Conservation (phyloP, 768 basidiomycete species). For the Termitomyces sp. region DNA sequence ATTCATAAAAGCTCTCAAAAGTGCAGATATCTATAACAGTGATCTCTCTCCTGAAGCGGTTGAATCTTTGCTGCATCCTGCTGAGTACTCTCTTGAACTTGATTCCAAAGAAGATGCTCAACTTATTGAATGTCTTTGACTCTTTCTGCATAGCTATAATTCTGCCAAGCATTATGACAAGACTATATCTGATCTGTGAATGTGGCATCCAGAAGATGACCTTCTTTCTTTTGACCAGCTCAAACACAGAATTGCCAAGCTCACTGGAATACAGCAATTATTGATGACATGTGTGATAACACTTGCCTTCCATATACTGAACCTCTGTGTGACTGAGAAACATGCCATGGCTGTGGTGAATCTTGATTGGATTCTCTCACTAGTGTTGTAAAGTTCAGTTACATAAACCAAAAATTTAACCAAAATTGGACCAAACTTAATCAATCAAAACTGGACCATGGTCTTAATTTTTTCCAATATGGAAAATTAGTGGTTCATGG, state of each 20-base stretch:
- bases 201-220: constrained; percentile 1
- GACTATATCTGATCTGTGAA: constrained; percentile 1
- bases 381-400: too few species aligned
- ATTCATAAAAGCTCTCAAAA: background rate
- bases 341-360: constrained; percentile 8
- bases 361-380: constrained; percentile 8
- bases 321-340: background rate
- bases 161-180: background rate
- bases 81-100: background rate
- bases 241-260: constrained; percentile 3
- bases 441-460: too few species aligned
- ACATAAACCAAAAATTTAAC: too few species aligned
- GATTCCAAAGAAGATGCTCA: background rate
- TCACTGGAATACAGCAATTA: constrained; percentile 8
- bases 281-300: constrained; percentile 8
- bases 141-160: constrained; percentile 6
- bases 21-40: constrained; percentile 7
- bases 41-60: constrained; percentile 2
- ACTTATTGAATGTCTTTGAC: background rate
- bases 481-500: too few species aligned
- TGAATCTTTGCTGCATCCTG: background rate
- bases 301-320: constrained; percentile 9
- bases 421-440: too few species aligned
- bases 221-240: constrained; percentile 11
- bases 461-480: too few species aligned